Evolutionary conservation across 164 flowering plant species (phyloP), one percentile per base, ranked within the genome.

Genomic region (Cinnamomum micranthum): DNA sequence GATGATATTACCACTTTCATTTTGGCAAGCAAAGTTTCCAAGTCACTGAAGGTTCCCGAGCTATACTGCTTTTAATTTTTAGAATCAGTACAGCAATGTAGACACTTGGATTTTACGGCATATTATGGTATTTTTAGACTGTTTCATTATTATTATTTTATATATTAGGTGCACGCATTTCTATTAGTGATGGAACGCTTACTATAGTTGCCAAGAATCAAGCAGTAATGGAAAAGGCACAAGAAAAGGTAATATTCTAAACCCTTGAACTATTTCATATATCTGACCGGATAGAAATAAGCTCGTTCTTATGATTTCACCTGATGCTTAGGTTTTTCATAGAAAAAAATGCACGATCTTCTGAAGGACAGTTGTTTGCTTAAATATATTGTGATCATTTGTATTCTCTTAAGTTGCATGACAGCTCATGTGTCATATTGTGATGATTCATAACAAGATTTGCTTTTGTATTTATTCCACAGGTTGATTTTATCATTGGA

Each of bases 171-270:
- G 97, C 90, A 27, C 85, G 94, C 58, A 78, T 96, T 50, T 87
- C 94, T 72, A 90, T 94, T 62, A 77, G 86, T 74, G 91, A 94
- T 87, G 95, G 94, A 69, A 81, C 90, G 50, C 82, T 96, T 55
- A 91, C 98, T 19, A 79, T 94, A 69, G 82, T 87, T 74, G 99
- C 99, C 58, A 96, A 88, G 83, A 91, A 94, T 82, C 97, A 89
- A 73, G 65, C 84, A 71, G 82, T 86, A 47, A 81, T 93, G 95
- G 95, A 96, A 15, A 91, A 86, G 78, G 91, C 90, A 62, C 88
- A 71, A 80, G 97, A 93, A 58, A 91, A 88, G 98, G 98, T 94
- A 79, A 41, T 64, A 73, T 2, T 75, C 31, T 22, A 6, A 20
- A 70, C 68, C 33, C 23, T 55, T 31, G 25, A 50, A 47, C 58